Base-by-base conservation (phyloP, 306 rosid species). In the Vigna radiata region DNA sequence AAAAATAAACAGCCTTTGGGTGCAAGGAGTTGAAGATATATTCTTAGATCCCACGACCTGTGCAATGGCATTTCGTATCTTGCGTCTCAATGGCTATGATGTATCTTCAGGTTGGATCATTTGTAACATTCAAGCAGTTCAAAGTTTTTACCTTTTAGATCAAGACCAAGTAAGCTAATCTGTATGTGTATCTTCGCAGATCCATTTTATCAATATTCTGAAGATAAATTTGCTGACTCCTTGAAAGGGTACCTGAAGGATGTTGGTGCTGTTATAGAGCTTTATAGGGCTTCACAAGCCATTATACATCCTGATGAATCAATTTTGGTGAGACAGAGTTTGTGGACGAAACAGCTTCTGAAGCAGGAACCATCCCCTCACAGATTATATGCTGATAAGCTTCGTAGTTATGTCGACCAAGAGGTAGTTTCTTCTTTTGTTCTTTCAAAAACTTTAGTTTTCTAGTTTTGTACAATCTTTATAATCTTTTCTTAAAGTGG, bases 241-340 rank as follows among this genome's bases (percentile, higher is more conserved):
- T 86, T 84, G 82, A 94, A 90, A 85, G 96, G 91, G 36, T 84
- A 85, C 87, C 77, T 86, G 84, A 92, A 92, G 77, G 95, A 90
- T 81, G 80, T 83, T 46, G 79, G 79, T 71, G 81, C 93, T 66
- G 76, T 88, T 47, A 64, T 92, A 47, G 97, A 94, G 82, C 79
- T 92, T 36, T 90, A 81, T 50, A 89, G 52, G 83, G 97, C 97
- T 80, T 90, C 98, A 60, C 90, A 92, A 84, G 69, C 86, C 66
- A 70, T 75, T 76, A 72, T 87, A 50, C 80, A 87, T 73, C 95
- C 91, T 5, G 81, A 81, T 71, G 98, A 95, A 72, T 73, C 85
- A n/a, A 19, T 87, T 83, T 76, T 94, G 73, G 86, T 76, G 69
- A 85, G 85, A 69, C 87, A 78, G 47, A 83, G 81, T 78, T 67